Base-by-base conservation (phyloP, 805 yeast genomes). In the Spencermartinsiella europaea region DNA sequence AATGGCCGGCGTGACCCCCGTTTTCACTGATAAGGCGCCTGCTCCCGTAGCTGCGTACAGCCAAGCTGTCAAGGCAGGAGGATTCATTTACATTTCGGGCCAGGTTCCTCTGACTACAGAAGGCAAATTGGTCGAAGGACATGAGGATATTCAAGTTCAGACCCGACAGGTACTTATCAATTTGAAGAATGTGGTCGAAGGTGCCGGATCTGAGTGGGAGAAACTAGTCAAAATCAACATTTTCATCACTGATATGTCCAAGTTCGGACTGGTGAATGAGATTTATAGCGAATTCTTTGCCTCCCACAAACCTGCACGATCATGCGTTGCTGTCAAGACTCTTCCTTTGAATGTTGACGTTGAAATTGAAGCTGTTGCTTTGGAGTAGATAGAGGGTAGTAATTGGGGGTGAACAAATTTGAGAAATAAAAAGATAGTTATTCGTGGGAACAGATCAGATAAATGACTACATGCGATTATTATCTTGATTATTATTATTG, bases 11-110 rank as follows among this genome's bases (percentile, higher is more conserved):
- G 31, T 25, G 12, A 25, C 34, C 21, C 35, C 38, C 39, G 47
- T 53, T 36, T 40, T 46, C 49, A 54, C 58, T 36, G 52, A 55
- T 15, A 52, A 55, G 43, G 96, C 98, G 33, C 98, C 99, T 56
- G 89, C 95, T 49, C 96, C 98, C 51, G 96, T 96, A 35, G 98
- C 96, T 34, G 80, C 96, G 12, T 91, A 91, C 69, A 87, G 96
- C 22, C 99, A 93, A 69, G 99, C 98, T 40, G 79, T 90, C 67
- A 89, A 85, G 71, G 95, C 81, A 59, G 87, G 86, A 67, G 88
- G 95, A 51, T 80, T 88, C 66, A 69, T 93, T 65, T 93, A 84
- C 66, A 88, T 93, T 48, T 86, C 96, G 45, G 99, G 99, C 46
- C 99, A 93, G 72, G 83, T 93, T 51, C 97, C 98, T 45, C 79